Evolutionary conservation across 129 eudicot species (phyloP).

Genomic region (Arctium minus): DNA sequence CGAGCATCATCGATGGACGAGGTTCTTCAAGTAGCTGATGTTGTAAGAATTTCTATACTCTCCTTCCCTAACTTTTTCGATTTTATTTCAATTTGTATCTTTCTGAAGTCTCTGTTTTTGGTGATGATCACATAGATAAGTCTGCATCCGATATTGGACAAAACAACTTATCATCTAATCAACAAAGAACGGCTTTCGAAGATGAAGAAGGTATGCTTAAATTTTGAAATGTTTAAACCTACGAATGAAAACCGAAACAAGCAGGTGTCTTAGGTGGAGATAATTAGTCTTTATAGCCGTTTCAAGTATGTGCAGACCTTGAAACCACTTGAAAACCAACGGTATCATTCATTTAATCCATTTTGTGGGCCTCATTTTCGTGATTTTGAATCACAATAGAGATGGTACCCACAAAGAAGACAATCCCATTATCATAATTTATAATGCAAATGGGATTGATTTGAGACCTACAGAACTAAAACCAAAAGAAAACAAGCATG

Average conservation of each 20-base stretch:
- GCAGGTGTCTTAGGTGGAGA: not conserved
- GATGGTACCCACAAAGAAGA: too few species aligned
- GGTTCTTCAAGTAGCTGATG: slow-evolving; percentile 89
- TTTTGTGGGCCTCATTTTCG: not conserved
- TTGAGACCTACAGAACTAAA: not conserved
- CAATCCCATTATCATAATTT: not conserved
- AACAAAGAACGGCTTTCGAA: slow-evolving; percentile 85
- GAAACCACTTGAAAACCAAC: not conserved
- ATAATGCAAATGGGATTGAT: not conserved
- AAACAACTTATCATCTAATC: slow-evolving; percentile 96
- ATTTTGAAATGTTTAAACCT: not conserved
- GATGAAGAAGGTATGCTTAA: slow-evolving; percentile 77
- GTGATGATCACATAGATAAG: slow-evolving; percentile 60
- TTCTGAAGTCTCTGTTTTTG: not conserved
- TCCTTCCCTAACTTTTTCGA: not conserved
- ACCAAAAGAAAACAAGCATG: too few species aligned
- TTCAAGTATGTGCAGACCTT: not conserved
- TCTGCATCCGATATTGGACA: slow-evolving; percentile 94
- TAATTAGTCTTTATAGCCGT: not conserved
- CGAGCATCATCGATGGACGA: slow-evolving; percentile 94
- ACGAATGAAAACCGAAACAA: not conserved
- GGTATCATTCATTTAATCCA: too few species aligned
- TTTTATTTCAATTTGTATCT: not conserved
- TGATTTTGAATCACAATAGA: not conserved
- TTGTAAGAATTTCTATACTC: slow-evolving; percentile 39